These are phyloP conservation scores for Apiotrichum siamense DNA, from an alignment of 1,284 basidiomycete species.

Conservation along the genomic window DNA sequence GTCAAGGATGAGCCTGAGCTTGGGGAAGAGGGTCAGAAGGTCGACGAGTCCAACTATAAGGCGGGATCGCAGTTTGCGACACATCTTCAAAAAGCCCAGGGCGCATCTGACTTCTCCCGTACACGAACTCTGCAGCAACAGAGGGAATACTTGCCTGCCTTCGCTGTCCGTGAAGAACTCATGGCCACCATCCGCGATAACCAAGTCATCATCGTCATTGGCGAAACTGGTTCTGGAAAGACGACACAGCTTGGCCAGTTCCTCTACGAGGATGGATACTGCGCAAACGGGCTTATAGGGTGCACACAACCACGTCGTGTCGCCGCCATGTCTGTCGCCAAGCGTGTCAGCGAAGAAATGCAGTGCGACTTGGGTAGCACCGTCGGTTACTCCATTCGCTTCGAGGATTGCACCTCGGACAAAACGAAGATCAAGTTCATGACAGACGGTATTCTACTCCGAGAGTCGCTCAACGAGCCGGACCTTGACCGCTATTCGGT, in stretches of 20 bases:
- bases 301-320: conserved; percentile 97
- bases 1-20: conserved; percentile 80
- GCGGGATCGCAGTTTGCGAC: conserved; percentile 93
- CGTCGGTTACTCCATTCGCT: conserved; percentile 95
- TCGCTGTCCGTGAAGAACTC: conserved; percentile 92
- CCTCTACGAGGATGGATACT: conserved; percentile 93
- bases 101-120: conserved; percentile 76
- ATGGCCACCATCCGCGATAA: conserved; percentile 88
- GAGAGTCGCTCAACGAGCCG: conserved; percentile 92
- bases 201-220: conserved; percentile 90
- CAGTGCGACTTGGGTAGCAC: conserved; percentile 74
- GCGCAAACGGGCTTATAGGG: conserved; percentile 76
- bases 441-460: conserved; percentile 94
- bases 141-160: conserved; percentile 93
- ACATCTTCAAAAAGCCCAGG: conserved; percentile 72
- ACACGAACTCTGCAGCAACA: conserved; percentile 86
- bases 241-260: conserved; percentile 90
- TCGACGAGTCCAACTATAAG: conserved; percentile 67
- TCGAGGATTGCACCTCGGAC: conserved; percentile 89
- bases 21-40: conserved; percentile 54
- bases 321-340: conserved; percentile 97
- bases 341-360: conserved; percentile 94
- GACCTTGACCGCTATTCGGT: conserved; percentile 92
- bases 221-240: conserved; percentile 93
- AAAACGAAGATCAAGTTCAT: conserved; percentile 97